Base-by-base conservation (phyloP, 73 alveolate genomes). In the Uronychia binucleata region DNA sequence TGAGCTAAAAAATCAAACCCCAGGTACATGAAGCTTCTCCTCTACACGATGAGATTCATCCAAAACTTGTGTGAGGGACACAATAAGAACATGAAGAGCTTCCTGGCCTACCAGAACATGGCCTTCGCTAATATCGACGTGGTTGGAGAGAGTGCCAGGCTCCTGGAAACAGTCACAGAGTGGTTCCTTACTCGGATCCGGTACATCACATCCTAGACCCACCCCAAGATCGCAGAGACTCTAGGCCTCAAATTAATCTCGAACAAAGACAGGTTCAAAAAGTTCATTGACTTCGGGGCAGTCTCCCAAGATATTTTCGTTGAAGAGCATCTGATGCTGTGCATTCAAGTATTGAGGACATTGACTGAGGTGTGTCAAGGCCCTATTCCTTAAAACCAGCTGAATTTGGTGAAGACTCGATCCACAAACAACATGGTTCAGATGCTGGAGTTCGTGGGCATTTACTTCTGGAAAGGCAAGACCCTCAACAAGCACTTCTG, bases 391-490 rank as follows among this genome's bases (percentile, higher is more conserved):
- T 26, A 75, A 1, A 75, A 75, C 30, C 32, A 75, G 58, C 28
- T 26, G 5, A 8, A 26, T 5, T 30, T 75, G 8, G 81, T 5
- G 1, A 75, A 75, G 1, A 26, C 81, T 28, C 25, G 32, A 75
- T 1, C 59, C 32, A 30, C 32, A 5, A 28, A 26, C 28, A 28
- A 26, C 32, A 13, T 26, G 28, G 5, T 28, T 13, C 59, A 26
- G 1, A 8, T 75, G n/a, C 58, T 75, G 5, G 81, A 75, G 30
- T 75, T 75, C 58, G 5, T 30, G 1, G 81, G 81, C 8, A 26
- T 26, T 5, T 75, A 75, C 81, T 75, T 75, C 27, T 75, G 81
- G 81, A 75, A 75, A 27, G 81, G 81, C 35, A 75, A 75, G 27
- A 26, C 30, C n/a, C 28, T 28, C 32, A 32, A 32, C 5, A 75